phyloP scores from a whole-genome alignment of 2,329 filamentous ascomycete genomes.

The Drechslerella dactyloides region DNA sequence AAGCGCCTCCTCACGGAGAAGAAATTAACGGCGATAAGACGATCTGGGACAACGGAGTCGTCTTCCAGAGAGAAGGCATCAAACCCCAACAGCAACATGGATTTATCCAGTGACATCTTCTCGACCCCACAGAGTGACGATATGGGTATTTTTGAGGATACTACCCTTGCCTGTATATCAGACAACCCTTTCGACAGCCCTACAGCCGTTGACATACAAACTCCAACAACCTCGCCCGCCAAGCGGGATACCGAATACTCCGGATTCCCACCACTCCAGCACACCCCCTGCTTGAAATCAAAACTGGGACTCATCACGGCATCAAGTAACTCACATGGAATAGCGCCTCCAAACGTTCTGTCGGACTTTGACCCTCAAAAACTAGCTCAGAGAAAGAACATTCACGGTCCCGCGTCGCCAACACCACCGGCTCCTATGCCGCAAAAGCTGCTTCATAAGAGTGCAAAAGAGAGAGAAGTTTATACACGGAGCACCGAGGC shows the following conservation, averaged over 20 bases:
- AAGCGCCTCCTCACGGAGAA: neutral
- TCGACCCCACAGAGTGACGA: too few relatives aligned
- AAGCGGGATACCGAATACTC: neutral
- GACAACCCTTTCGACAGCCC: neutral
- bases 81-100: too few relatives aligned
- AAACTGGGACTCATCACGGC: slow-evolving; percentile 5
- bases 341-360: neutral
- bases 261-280: neutral
- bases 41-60: neutral
- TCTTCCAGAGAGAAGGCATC: too few relatives aligned
- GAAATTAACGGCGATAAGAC: slow-evolving; percentile 8
- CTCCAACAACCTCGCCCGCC: neutral
- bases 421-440: slow-evolving; percentile 9
- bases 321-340: neutral
- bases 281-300: neutral
- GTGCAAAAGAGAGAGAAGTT: slow-evolving; percentile 20
- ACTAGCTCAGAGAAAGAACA: neutral
- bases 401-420: neutral
- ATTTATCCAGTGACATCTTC: too few relatives aligned
- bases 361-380: neutral
- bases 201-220: neutral
- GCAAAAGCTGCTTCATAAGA: slow-evolving; percentile 43
- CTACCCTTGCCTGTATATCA: too few relatives aligned
- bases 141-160: too few relatives aligned
- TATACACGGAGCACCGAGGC: neutral